These are phyloP conservation scores for Hura crepitans DNA, from an alignment of 441 rosid genomes.

Conservation along the genomic window DNA sequence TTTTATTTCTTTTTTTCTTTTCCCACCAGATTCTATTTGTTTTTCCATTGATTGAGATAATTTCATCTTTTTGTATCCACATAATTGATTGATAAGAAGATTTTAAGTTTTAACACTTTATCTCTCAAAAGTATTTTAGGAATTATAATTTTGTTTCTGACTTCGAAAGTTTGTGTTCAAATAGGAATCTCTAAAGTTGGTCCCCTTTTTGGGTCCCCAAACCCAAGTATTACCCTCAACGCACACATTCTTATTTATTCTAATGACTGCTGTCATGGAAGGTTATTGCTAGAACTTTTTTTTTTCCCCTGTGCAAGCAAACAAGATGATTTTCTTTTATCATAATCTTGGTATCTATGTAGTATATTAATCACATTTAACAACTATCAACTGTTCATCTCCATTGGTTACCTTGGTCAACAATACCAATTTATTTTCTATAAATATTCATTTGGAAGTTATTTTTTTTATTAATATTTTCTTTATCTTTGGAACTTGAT, in stretches of 20 bases:
- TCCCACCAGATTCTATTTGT: too few species aligned
- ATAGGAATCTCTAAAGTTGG: neutral
- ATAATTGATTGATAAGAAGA: neutral
- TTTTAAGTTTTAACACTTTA: neutral
- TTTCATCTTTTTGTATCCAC: neutral
- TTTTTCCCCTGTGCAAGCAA: neutral
- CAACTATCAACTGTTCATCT: neutral
- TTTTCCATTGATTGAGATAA: neutral
- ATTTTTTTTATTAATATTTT: too few species aligned
- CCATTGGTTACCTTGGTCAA: neutral
- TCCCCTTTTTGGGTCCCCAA: neutral
- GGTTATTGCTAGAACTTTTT: neutral
- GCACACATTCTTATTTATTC: neutral
- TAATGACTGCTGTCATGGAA: neutral
- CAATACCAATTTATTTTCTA: neutral
- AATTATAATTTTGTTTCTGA: neutral
- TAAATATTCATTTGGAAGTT: neutral
- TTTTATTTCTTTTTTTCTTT: neutral
- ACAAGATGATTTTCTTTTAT: neutral
- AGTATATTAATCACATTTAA: neutral
- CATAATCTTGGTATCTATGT: neutral
- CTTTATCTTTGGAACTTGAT: neutral
- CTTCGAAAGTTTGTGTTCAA: neutral
- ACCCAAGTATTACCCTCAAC: neutral
- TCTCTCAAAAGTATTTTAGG: neutral